phyloP scores from a whole-genome alignment of 225 moss, liverwort and hornwort species.

The Asterella californica region DNA sequence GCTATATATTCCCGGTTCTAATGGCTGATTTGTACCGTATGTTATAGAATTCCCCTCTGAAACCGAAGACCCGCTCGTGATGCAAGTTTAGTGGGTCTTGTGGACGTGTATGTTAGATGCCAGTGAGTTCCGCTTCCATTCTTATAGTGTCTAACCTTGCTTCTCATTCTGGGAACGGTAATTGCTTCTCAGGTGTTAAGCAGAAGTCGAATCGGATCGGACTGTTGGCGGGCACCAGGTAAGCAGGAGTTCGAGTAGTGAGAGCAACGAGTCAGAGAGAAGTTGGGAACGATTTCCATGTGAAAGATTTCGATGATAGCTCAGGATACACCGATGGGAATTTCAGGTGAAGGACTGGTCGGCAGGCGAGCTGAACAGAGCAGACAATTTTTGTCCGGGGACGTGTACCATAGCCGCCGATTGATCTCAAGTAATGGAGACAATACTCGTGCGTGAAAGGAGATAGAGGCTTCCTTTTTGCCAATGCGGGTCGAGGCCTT shows the following conservation, averaged over 20 bases:
- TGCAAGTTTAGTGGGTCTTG: constrained; percentile 9
- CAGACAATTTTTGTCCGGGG: too few relatives aligned
- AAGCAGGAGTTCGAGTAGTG: background rate
- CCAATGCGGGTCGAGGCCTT: too few relatives aligned
- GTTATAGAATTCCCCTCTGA: background rate
- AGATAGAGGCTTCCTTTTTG: too few relatives aligned
- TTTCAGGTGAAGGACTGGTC: background rate
- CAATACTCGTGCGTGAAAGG: too few relatives aligned
- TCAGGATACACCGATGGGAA: background rate
- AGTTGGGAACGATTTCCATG: background rate
- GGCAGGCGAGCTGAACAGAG: background rate
- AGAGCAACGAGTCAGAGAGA: background rate
- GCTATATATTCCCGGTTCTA: constrained; percentile 6
- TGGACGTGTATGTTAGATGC: background rate
- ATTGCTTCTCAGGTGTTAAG: constrained; percentile 8
- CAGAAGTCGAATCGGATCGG: background rate
- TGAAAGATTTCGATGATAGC: background rate
- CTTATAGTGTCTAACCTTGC: background rate
- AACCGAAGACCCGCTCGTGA: too few relatives aligned
- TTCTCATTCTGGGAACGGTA: constrained; percentile 2
- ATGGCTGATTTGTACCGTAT: background rate
- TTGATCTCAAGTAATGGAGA: background rate
- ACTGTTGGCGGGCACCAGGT: background rate
- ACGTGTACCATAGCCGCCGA: too few relatives aligned
- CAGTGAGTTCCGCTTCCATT: background rate